Evolutionary conservation across 2,329 filamentous ascomycete species (phyloP).

Genomic region (Coniochaeta sp.): DNA sequence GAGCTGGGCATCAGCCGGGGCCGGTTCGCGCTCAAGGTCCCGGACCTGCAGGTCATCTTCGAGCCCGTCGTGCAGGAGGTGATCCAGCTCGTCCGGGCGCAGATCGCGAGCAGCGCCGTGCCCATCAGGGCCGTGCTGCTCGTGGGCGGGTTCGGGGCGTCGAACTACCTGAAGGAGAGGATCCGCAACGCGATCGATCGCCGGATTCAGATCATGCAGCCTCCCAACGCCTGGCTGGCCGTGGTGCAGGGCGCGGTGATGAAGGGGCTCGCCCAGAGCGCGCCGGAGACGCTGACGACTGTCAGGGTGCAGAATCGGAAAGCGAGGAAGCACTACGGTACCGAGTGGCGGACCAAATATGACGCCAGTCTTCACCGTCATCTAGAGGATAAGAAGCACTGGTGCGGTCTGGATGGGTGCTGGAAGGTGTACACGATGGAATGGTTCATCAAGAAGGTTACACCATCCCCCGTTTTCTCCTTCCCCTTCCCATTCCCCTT

Average conservation of each 20-base stretch:
- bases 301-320: conserved; percentile 32
- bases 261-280: conserved; percentile 33
- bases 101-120: conserved; percentile 33
- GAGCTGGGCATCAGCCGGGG: conserved; percentile 30
- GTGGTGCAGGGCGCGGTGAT: conserved; percentile 45
- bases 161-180: conserved; percentile 34
- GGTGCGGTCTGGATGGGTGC: conserved; percentile 28
- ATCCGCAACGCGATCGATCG: conserved; percentile 27
- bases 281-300: conserved; percentile 24
- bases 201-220: conserved; percentile 36
- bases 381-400: conserved; percentile 23
- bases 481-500: no score
- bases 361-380: conserved; percentile 22
- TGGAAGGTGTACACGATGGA: conserved; percentile 32
- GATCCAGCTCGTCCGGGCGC: conserved; percentile 33
- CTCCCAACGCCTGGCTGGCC: conserved; percentile 40
- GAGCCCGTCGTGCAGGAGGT: conserved; percentile 36
- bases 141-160: conserved; percentile 36
- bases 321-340: conserved; percentile 37
- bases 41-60: conserved; percentile 33
- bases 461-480: no score
- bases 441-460: conserved; percentile 34
- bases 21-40: conserved; percentile 27
- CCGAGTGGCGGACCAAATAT: conserved; percentile 23
- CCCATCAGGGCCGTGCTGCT: conserved; percentile 36